phyloP scores from a whole-genome alignment of 768 basidiomycete genomes.

The Agrocybe pediades region DNA sequence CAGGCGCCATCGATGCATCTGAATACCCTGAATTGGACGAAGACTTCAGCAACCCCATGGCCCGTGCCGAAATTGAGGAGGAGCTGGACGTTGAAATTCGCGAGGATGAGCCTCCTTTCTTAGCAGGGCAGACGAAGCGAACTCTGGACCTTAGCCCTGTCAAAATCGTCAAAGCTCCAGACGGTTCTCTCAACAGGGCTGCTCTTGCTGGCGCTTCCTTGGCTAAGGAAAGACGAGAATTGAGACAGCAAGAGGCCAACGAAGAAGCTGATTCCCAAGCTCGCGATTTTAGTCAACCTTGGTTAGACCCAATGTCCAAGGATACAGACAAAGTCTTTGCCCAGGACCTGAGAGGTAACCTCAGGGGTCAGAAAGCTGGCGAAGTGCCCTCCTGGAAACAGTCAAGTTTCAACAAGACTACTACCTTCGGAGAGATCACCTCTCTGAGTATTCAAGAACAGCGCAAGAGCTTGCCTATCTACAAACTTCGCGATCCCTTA shows the following conservation, averaged over 20 bases:
- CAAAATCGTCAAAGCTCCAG: slow-evolving; percentile 98
- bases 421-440: slow-evolving; percentile 94
- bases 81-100: slow-evolving; percentile 96
- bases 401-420: slow-evolving; percentile 91
- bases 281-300: slow-evolving; percentile 92
- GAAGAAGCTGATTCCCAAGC: slow-evolving; percentile 94
- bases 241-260: slow-evolving; percentile 92
- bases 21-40: slow-evolving; percentile 95
- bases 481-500: slow-evolving; percentile 88
- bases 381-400: slow-evolving; percentile 92
- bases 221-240: slow-evolving; percentile 92
- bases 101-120: slow-evolving; percentile 95
- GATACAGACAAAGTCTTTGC: slow-evolving; percentile 88
- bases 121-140: slow-evolving; percentile 94
- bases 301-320: slow-evolving; percentile 98
- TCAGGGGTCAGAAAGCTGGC: slow-evolving; percentile 80
- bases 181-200: slow-evolving; percentile 94
- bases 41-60: slow-evolving; percentile 74
- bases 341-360: slow-evolving; percentile 82
- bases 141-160: slow-evolving; percentile 96
- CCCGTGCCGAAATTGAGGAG: slow-evolving; percentile 88
- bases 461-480: slow-evolving; percentile 88
- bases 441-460: slow-evolving; percentile 91
- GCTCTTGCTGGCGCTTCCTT: slow-evolving; percentile 92
- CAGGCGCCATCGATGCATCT: slow-evolving; percentile 87